A percentile compares a stretch with the other conserved stretches of the same genome.
Evolutionary conservation across 176 grass and related monocot species (phyloP).

Genomic region (Hsuehochloa calcarea): DNA sequence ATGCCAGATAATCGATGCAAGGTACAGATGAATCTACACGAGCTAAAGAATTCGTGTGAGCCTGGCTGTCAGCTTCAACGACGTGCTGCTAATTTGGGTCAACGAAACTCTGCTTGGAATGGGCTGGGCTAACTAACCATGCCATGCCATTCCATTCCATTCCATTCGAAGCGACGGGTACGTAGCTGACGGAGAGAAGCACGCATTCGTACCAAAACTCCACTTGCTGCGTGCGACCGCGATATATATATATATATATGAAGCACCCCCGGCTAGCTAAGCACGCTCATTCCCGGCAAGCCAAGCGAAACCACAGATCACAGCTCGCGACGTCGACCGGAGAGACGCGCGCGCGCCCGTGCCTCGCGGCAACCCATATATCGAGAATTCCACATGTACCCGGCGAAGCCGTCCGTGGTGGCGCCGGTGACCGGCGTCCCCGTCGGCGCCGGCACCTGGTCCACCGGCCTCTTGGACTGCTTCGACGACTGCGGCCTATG

Average conservation of each 20-base stretch:
- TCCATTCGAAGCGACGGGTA: neutral
- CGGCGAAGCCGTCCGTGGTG: neutral
- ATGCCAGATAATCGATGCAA: too few species aligned
- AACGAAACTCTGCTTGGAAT: neutral
- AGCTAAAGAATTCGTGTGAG: too few species aligned
- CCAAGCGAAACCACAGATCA: neutral
- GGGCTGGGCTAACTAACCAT: neutral
- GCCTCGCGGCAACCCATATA: too few species aligned
- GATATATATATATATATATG: neutral
- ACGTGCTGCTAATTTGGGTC: neutral
- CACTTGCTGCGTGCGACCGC: neutral
- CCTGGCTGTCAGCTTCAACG: neutral
- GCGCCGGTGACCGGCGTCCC: conserved; percentile 32
- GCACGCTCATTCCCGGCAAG: neutral
- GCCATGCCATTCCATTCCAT: too few species aligned
- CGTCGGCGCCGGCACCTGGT: conserved; percentile 17
- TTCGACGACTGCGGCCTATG: conserved; percentile 54
- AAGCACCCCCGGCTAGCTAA: neutral
- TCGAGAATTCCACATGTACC: neutral
- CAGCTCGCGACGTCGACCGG: too few species aligned
- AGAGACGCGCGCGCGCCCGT: neutral
- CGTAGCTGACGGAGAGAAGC: too few species aligned
- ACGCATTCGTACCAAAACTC: neutral
- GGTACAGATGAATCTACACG: too few species aligned
- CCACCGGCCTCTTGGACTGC: conserved; percentile 62